Evolutionary conservation across 371 early-diverging fungal genomes (phyloP).

Genomic region (Circinella umbellata): DNA sequence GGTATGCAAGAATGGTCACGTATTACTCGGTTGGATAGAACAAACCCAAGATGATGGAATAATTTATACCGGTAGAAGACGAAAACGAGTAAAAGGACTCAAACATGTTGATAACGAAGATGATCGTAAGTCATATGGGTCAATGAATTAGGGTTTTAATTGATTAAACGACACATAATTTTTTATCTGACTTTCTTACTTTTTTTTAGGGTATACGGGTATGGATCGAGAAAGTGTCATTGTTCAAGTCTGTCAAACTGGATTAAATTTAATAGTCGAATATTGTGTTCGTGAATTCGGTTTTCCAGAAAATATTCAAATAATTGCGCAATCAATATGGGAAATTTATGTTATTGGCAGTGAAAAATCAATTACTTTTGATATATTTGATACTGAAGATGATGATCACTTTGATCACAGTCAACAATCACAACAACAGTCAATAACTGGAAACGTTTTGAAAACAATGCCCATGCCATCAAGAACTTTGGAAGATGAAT

Average conservation of each 20-base stretch:
- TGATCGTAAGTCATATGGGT: not conserved
- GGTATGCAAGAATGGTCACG: conserved; percentile 27
- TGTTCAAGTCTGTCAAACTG: conserved; percentile 2
- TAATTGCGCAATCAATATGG: not conserved
- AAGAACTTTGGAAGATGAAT: conserved; percentile 8
- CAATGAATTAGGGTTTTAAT: no score
- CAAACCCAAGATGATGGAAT: conserved; percentile 11
- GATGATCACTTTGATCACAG: not conserved
- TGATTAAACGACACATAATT: no score
- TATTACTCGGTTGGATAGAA: conserved; percentile 17
- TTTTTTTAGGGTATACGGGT: conserved; percentile 8
- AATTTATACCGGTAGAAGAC: not conserved
- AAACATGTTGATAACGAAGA: not conserved
- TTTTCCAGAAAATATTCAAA: conserved; percentile 4
- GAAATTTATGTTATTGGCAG: not conserved
- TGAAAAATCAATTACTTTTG: not conserved
- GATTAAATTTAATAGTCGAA: not conserved
- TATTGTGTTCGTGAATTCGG: not conserved
- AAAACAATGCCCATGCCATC: not conserved
- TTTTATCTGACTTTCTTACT: not conserved
- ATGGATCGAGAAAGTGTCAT: conserved; percentile 5
- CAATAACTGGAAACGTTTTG: no score
- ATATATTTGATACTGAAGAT: not conserved
- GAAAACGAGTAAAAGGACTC: not conserved
- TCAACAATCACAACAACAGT: not conserved